Base-by-base conservation (phyloP, 176 grass and related monocot genomes). In the Pontederia crassipes region DNA sequence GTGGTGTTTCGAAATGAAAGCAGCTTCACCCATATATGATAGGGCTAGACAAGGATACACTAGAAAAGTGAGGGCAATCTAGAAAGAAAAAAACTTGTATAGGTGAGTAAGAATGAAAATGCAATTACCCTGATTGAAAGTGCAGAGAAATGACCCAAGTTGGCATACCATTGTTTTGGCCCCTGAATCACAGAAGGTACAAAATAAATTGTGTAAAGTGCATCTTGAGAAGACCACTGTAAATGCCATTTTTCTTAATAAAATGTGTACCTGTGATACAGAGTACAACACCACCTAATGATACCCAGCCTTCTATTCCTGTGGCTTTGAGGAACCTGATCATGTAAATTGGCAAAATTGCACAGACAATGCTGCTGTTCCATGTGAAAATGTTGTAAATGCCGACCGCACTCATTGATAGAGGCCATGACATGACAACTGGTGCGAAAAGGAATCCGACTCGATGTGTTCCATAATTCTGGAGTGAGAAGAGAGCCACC, bases 1-100 rank as follows among this genome's bases (percentile, higher is more conserved):
- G 46, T 69, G 66, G 15, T 57, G 66, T 53, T 69, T 29, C 24
- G 66, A 48, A 46, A 69, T 13, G 56, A 46, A 69, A 18, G 66
- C 66, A 45, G 66, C 66, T 69, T 69, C 49, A 46, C 66, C 66
- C 66, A 69, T 69, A 17, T 69, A 69, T 24, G 66, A 52, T 17
- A 69, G 66, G 35, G 57, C 12, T 13, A 69, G 51, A 9, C 49
- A 69, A 15, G 66, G 66, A 69, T 69, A 69, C 29, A 69, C 66
- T 53, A 69, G 26, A 57, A 46, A 69, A 20, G 66, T 28, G 46
- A 69, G 56, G 14, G 53, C 66, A 17, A 69, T 57, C 66, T 69
- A 53, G 51, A 53, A 53, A 15, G 51, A n/a, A 20, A 56, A 56
- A 56, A 18, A 10, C 16, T 20, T 11, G 15, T 58, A 24, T 28